These are phyloP conservation scores for Exophiala alcalophila DNA, from an alignment of 2,329 filamentous ascomycete genomes.

Conservation along the genomic window DNA sequence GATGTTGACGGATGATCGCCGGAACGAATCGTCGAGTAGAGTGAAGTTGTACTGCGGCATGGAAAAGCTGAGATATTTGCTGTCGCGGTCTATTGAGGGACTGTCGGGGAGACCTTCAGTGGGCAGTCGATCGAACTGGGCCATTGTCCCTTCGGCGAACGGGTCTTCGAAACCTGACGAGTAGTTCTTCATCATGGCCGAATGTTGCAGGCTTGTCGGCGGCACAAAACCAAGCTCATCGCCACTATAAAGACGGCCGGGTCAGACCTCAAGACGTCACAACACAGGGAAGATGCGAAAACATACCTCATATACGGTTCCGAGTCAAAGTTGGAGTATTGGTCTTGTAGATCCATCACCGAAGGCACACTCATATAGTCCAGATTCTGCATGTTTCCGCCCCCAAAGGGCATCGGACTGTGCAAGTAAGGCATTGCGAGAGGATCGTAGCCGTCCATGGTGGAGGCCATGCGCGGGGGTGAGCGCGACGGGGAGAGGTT, in stretches of 20 bases:
- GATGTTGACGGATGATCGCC: conserved; percentile 55
- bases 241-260: conserved; percentile 41
- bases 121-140: conserved; percentile 42
- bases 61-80: conserved; percentile 73
- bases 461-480: conserved; percentile 26
- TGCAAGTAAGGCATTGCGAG: conserved; percentile 63
- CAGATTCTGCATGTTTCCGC: conserved; percentile 47
- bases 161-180: conserved; percentile 48
- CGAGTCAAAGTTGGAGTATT: conserved; percentile 59
- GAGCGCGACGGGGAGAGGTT: conserved; percentile 1
- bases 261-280: conserved; percentile 16
- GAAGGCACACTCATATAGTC: conserved; percentile 51
- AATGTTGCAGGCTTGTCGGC: conserved; percentile 38
- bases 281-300: conserved; percentile 24
- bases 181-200: conserved; percentile 49
- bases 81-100: conserved; percentile 61
- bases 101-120: conserved; percentile 50
- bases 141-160: conserved; percentile 49
- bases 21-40: conserved; percentile 59
- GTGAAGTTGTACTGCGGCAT: conserved; percentile 60
- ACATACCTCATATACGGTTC: conserved; percentile 59
- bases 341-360: conserved; percentile 55
- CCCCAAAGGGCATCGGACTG: conserved; percentile 52
- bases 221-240: conserved; percentile 52
- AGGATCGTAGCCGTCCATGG: conserved; percentile 58